Evolutionary conservation across 192 early-diverging fungal genomes (phyloP), one percentile per base, ranked within the genome.

Genomic region (Linnemannia elongata): DNA sequence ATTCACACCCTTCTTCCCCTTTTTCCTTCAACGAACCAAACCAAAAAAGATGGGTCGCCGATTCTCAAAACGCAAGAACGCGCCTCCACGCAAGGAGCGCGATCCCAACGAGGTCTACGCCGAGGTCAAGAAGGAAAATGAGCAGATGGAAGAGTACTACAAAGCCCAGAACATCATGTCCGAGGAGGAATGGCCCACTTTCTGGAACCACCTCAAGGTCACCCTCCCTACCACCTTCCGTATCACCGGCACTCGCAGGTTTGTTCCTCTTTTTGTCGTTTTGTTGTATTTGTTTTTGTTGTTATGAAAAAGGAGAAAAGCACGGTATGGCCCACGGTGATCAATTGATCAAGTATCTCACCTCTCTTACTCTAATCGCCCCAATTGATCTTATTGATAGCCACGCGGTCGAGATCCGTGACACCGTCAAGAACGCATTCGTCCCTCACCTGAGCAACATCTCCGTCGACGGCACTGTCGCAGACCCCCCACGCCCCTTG

Each of bases 221-320:
- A 89, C 90, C 24, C 92, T 99, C 66, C 99, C 99, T 12, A 96
- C 96, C 39, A 95, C 95, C 71, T 99, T 98, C 88, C 93, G 99
- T 60, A 96, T 99, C 84, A 97, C 98, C 0, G 99, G 98, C 17
- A 96, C 94, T 71, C 92, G 96, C 78, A 91, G 90, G 95, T 96
- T 81, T 63, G 86, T 49, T 22, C 49, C 6, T 33, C n/a, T 73
- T 36, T 63, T 15, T 57, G 4, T 22, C 6, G n/a, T 18, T 10
- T 8, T 68, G 44, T 44, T 6, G 49, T 74, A 13, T 6, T 6
- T 22, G 63, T 49, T 15, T 20, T 60, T 42, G 35, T 13, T 12
- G 44, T 45, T 45, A 15, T 13, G 13, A 33, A 39, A 72, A 9
- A 35, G 33, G 35, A 45, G n/a, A 30, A 77, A 35, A 1, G 9